Percentiles rank a stretch among this genome's conserved stretches.
phyloP scores from a whole-genome alignment of 2,329 filamentous ascomycete species.

The Neophaeococcomyces mojaviensis region DNA sequence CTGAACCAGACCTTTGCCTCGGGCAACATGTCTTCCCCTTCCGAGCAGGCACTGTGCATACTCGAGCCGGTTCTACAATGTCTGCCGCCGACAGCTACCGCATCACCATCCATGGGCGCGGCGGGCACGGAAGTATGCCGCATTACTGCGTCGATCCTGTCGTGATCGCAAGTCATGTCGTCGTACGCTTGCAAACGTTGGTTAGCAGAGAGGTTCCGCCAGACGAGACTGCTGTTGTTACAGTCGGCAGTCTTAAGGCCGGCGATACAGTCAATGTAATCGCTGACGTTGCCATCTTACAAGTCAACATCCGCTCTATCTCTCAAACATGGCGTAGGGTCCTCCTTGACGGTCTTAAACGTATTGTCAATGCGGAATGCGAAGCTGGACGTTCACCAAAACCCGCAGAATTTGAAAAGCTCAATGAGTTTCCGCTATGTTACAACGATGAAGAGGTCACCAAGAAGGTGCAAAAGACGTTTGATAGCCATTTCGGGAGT shows the following conservation, averaged over 20 bases:
- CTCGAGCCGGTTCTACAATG: slow-evolving; percentile 34
- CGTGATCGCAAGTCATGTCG: slow-evolving; percentile 49
- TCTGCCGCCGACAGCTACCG: slow-evolving; percentile 39
- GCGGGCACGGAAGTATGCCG: slow-evolving; percentile 52
- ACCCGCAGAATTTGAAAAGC: slow-evolving; percentile 41
- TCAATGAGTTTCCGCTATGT: slow-evolving; percentile 46
- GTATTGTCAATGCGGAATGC: slow-evolving; percentile 53
- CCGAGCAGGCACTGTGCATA: slow-evolving; percentile 35
- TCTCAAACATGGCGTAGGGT: slow-evolving; percentile 39
- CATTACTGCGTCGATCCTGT: slow-evolving; percentile 52
- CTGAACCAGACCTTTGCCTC: slow-evolving; percentile 48
- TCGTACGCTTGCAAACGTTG: slow-evolving; percentile 53
- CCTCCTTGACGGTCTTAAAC: slow-evolving; percentile 41
- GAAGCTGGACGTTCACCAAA: slow-evolving; percentile 43
- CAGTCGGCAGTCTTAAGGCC: slow-evolving; percentile 51
- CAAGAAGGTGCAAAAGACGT: slow-evolving; percentile 36
- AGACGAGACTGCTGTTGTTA: slow-evolving; percentile 49
- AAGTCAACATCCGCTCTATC: slow-evolving; percentile 48
- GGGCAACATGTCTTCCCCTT: slow-evolving; percentile 50
- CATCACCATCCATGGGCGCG: slow-evolving; percentile 51
- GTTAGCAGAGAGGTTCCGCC: slow-evolving; percentile 49
- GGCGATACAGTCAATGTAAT: slow-evolving; percentile 57
- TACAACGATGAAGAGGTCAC: slow-evolving; percentile 45
- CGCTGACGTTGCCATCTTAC: slow-evolving; percentile 46
- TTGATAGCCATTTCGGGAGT: slow-evolving; percentile 41